A percentile compares a stretch with the other conserved stretches of the same genome.
These are phyloP conservation scores for Fusarium duplospermum DNA, from an alignment of 2,329 filamentous ascomycete species.

Conservation along the genomic window DNA sequence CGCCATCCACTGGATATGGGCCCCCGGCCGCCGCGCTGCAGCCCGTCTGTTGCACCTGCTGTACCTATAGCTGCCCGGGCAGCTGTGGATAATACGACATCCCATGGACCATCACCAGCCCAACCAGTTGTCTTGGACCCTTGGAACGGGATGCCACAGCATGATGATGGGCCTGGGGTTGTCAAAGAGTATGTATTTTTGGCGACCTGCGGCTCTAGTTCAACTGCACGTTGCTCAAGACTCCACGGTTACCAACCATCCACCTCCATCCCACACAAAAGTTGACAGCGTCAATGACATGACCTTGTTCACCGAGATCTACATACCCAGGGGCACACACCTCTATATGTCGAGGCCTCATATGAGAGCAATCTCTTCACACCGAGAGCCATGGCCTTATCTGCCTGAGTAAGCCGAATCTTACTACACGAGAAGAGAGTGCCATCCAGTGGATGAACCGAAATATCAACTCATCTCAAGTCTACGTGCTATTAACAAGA, in stretches of 20 bases:
- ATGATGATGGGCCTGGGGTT: not conserved
- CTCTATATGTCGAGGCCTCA: not conserved
- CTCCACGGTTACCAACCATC: not conserved
- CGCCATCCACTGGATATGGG: slow-evolving; percentile 26
- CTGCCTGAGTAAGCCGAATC: not conserved
- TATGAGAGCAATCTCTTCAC: not conserved
- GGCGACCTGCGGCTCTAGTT: not conserved
- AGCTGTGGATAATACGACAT: slow-evolving; percentile 2
- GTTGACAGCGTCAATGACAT: not conserved
- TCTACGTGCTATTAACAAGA: not conserved
- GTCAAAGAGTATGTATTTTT: not conserved
- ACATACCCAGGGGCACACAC: not conserved
- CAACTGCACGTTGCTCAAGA: not conserved
- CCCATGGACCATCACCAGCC: slow-evolving; percentile 11
- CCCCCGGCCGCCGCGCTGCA: slow-evolving; percentile 22
- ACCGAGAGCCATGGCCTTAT: not conserved
- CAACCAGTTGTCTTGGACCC: slow-evolving; percentile 14
- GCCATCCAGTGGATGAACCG: not conserved
- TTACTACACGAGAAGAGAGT: not conserved
- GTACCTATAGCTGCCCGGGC: not conserved
- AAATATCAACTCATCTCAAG: not conserved
- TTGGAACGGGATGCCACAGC: not conserved
- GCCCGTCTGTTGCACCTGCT: slow-evolving; percentile 6
- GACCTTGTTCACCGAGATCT: not conserved
- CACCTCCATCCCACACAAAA: not conserved